Percentiles rank a stretch among this genome's conserved stretches.
Conservation (phyloP, 2,329 filamentous ascomycete species). For the Emydomyces testavorans region DNA sequence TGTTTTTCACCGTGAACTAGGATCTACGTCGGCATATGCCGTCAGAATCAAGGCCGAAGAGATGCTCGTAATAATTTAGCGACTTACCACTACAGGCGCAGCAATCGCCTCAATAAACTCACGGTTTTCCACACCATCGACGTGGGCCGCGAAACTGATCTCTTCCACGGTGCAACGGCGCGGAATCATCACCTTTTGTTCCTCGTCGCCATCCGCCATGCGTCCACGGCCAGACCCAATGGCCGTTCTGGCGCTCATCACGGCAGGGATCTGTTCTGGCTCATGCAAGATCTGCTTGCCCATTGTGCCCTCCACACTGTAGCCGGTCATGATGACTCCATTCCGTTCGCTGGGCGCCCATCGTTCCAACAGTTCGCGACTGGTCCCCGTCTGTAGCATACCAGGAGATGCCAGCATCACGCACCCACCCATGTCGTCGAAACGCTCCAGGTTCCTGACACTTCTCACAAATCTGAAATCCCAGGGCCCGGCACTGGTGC, state of each 20-base stretch:
- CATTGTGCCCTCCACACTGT: constrained; percentile 98
- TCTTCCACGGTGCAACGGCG: constrained; percentile 87
- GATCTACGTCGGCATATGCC: constrained; percentile 47
- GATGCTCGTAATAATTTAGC: not conserved
- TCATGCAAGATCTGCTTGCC: constrained; percentile 91
- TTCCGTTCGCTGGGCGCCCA: constrained; percentile 97
- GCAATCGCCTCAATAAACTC: constrained; percentile 93
- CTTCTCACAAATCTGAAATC: constrained; percentile 92
- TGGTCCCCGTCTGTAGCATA: constrained; percentile 97
- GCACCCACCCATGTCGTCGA: constrained; percentile 89
- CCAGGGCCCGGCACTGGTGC: constrained; percentile 61
- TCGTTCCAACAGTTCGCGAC: constrained; percentile 78
- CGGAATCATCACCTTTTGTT: constrained; percentile 85
- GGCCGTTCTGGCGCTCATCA: constrained; percentile 63
- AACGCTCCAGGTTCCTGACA: constrained; percentile 83
- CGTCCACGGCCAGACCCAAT: constrained; percentile 45
- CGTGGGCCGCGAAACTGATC: constrained; percentile 90
- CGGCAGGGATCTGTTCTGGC: constrained; percentile 84
- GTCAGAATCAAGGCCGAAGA: not conserved
- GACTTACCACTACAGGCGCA: constrained; percentile 79
- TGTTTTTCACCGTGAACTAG: constrained; percentile 94
- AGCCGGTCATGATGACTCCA: constrained; percentile 96
- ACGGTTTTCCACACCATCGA: constrained; percentile 88
- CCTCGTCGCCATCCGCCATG: constrained; percentile 51
- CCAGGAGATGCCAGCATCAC: constrained; percentile 96